Evolutionary conservation across 1,284 basidiomycete genomes (phyloP).

Genomic region (Trametes polyzona): DNA sequence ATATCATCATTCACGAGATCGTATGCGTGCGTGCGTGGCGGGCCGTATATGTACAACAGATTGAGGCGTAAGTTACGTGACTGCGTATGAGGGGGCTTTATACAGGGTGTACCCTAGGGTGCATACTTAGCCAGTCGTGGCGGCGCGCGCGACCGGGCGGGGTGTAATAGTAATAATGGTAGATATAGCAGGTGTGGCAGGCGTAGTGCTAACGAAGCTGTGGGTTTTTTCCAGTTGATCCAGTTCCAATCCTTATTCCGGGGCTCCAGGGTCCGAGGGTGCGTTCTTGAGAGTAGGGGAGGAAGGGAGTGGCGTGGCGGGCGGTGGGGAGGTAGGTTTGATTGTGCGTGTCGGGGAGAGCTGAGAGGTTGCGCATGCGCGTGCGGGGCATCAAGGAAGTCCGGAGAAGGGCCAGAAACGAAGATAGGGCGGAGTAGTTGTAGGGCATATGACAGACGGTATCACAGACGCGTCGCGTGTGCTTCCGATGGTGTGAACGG

Average conservation of each 20-base stretch:
- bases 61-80: conserved; percentile 7
- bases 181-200: no score
- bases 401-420: neutral
- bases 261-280: no score
- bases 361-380: neutral
- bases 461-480: neutral
- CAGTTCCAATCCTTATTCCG: no score
- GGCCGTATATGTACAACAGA: conserved; percentile 6
- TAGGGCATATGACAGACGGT: conserved; percentile 1
- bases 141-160: neutral
- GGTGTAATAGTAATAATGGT: neutral
- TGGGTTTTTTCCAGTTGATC: no score
- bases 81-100: neutral
- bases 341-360: neutral
- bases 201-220: no score
- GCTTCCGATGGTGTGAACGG: neutral
- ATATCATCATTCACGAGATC: no score
- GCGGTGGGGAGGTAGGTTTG: conserved; percentile 7
- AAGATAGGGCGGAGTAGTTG: neutral
- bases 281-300: neutral
- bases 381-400: conserved; percentile 1
- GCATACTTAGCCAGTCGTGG: conserved; percentile 5
- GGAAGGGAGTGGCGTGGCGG: conserved; percentile 3
- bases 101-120: conserved; percentile 12
- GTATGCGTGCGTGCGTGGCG: no score